These are phyloP conservation scores for Odontarrhena argentea DNA, from an alignment of 345 rosid genomes.

Conservation along the genomic window DNA sequence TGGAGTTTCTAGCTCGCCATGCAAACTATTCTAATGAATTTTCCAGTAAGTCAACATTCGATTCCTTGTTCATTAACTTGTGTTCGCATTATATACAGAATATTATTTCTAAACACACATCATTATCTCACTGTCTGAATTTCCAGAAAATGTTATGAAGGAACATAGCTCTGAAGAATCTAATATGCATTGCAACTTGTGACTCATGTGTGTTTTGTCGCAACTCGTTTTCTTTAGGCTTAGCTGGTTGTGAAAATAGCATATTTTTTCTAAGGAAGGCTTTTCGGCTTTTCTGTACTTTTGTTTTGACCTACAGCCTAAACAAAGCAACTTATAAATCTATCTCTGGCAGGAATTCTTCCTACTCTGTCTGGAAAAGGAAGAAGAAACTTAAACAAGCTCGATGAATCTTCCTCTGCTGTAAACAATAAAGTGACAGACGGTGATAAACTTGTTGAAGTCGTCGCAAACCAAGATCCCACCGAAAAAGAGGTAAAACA, in stretches of 20 bases:
- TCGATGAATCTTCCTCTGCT: conserved; percentile 34
- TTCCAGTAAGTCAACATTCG: conserved; percentile 44
- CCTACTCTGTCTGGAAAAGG: conserved; percentile 44
- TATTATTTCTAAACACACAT: not conserved
- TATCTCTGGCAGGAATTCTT: conserved; percentile 52
- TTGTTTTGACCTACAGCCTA: not conserved
- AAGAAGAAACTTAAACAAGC: conserved; percentile 37
- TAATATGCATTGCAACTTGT: conserved; percentile 18
- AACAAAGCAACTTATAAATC: conserved; percentile 26
- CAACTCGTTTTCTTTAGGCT: conserved; percentile 4
- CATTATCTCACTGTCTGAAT: conserved; percentile 17
- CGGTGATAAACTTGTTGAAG: conserved; percentile 54
- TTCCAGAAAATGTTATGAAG: conserved; percentile 9
- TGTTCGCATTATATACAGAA: not conserved
- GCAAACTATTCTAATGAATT: conserved; percentile 64
- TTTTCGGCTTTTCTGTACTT: conserved; percentile 2
- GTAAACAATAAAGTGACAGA: conserved; percentile 35
- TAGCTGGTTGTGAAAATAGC: conserved; percentile 3
- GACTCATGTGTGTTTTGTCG: not conserved
- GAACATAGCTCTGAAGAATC: conserved; percentile 5
- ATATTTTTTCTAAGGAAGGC: not conserved
- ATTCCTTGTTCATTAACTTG: conserved; percentile 16
- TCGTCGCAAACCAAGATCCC: conserved; percentile 46
- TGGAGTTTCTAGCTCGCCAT: conserved; percentile 64
- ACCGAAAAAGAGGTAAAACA: conserved; percentile 36